Conservation (phyloP, 2,329 filamentous ascomycete genomes). For the Xylaria arbuscula region DNA sequence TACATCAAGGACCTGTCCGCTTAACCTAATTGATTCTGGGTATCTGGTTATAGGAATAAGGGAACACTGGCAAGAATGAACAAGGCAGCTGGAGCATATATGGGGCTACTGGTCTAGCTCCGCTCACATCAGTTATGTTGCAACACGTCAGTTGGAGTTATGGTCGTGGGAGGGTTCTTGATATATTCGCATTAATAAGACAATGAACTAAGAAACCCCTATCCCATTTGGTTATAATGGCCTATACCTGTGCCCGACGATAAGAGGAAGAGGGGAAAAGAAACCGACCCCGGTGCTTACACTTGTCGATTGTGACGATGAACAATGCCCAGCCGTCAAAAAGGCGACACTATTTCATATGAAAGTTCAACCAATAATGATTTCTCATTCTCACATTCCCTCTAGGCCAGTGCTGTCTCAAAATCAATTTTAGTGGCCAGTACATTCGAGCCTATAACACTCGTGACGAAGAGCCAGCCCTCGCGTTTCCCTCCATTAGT, state of each 20-base stretch:
- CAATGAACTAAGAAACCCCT: background rate
- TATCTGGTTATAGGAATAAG: background rate
- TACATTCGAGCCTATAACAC: slow-evolving; percentile 61
- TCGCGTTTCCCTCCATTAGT: slow-evolving; percentile 57
- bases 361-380: background rate
- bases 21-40: background rate
- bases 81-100: background rate
- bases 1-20: slow-evolving; percentile 34
- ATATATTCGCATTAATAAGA: background rate
- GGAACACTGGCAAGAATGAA: background rate
- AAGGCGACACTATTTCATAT: background rate
- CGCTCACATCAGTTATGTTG: background rate
- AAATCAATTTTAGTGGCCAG: slow-evolving; percentile 66
- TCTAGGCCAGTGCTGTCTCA: slow-evolving; percentile 34
- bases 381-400: background rate
- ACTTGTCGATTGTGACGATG: background rate
- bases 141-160: background rate
- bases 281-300: background rate
- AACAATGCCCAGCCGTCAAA: background rate
- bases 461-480: slow-evolving; percentile 69
- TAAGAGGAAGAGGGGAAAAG: background rate
- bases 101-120: background rate
- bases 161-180: background rate
- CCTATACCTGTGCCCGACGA: background rate
- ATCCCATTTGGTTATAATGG: background rate